Percentiles rank a stretch among this genome's conserved stretches.
phyloP scores from a whole-genome alignment of 1,284 basidiomycete species.

The Testicularia cyperi region DNA sequence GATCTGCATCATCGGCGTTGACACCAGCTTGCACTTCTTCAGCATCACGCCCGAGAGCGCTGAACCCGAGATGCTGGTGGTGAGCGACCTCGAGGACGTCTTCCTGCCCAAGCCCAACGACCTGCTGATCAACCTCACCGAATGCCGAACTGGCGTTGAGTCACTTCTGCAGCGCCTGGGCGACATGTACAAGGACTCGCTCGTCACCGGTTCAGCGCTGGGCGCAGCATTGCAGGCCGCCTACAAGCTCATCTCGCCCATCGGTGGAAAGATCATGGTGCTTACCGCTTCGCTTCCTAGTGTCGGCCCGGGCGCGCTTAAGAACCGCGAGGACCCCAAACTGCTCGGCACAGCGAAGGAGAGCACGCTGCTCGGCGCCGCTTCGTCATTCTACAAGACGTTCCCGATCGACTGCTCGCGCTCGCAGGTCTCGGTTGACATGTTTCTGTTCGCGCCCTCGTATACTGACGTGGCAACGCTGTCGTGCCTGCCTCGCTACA shows the following conservation, averaged over 20 bases:
- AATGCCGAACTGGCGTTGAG: conserved; percentile 80
- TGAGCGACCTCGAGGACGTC: conserved; percentile 93
- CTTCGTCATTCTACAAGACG: conserved; percentile 92
- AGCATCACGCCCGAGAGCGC: conserved; percentile 76
- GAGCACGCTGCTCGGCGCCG: conserved; percentile 62
- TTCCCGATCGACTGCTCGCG: conserved; percentile 98
- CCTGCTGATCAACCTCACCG: conserved; percentile 87
- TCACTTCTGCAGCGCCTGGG: conserved; percentile 77
- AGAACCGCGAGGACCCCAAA: conserved; percentile 95
- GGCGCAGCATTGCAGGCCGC: conserved; percentile 96
- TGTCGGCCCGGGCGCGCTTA: conserved; percentile 85
- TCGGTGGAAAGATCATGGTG: conserved; percentile 94
- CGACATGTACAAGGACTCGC: conserved; percentile 96
- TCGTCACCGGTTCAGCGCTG: conserved; percentile 85
- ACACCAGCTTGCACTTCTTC: conserved; percentile 94
- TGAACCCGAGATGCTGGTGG: conserved; percentile 92
- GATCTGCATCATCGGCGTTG: conserved; percentile 88
- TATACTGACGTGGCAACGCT: conserved; percentile 96
- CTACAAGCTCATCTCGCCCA: conserved; percentile 87
- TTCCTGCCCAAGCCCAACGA: conserved; percentile 97
- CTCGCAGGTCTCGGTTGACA: conserved; percentile 95
- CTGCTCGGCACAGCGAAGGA: conserved; percentile 91
- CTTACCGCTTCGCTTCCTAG: conserved; percentile 84
- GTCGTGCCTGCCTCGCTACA: conserved; percentile 90
- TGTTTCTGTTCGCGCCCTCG: conserved; percentile 92